Evolutionary conservation across 352 stramenopile species (phyloP).

Genomic region (Nothophytophthora sp.): DNA sequence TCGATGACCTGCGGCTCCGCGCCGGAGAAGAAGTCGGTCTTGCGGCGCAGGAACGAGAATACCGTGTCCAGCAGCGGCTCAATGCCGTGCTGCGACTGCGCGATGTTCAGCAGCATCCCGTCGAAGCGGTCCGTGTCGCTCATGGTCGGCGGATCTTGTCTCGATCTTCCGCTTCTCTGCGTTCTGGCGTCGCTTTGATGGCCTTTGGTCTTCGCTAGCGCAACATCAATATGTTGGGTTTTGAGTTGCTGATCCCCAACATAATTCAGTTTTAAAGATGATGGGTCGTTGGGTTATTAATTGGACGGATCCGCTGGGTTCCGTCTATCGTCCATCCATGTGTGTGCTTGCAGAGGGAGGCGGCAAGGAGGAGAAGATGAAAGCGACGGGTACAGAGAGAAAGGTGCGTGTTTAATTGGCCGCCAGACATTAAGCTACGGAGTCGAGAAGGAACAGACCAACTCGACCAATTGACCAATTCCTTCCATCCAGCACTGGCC

Average conservation of each 20-base stretch:
- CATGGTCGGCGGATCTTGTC: constrained; percentile 33
- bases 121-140: constrained; percentile 89
- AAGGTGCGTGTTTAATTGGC: constrained; percentile 27
- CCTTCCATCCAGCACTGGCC: constrained; percentile 17
- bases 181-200: constrained; percentile 10
- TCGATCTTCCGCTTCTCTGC: neutral
- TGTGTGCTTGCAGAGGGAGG: too few species aligned
- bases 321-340: too few species aligned
- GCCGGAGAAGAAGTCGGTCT: constrained; percentile 99
- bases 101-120: constrained; percentile 97
- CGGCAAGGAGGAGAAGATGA: neutral
- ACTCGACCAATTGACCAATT: constrained; percentile 9
- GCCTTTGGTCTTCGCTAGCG: too few species aligned
- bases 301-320: too few species aligned
- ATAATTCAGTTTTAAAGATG: too few species aligned
- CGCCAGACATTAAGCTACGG: constrained; percentile 24
- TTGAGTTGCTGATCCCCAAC: too few species aligned
- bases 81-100: constrained; percentile 96
- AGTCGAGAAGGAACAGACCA: neutral
- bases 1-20: constrained; percentile 77
- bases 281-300: too few species aligned
- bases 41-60: constrained; percentile 98
- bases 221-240: too few species aligned
- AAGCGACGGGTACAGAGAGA: constrained; percentile 1
- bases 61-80: constrained; percentile 98